A percentile compares a stretch with the other conserved stretches of the same genome.
Evolutionary conservation across 768 basidiomycete genomes (phyloP).

Genomic region (Tricholoma hemisulphureum): DNA sequence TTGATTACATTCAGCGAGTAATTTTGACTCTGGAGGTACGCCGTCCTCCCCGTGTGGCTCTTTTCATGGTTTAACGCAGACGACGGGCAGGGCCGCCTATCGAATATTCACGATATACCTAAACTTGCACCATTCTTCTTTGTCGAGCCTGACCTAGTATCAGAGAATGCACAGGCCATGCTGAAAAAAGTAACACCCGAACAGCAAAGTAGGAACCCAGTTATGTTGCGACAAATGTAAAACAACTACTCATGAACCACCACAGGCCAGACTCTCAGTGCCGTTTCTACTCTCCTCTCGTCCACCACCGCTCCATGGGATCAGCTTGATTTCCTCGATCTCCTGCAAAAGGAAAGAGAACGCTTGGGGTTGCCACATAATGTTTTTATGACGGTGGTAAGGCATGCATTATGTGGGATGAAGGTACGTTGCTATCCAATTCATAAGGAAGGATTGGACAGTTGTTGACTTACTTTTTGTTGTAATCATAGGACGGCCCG

Average conservation of each 20-base stretch:
- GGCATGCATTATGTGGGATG: slow-evolving; percentile 79
- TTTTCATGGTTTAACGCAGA: background rate
- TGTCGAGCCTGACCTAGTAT: slow-evolving; percentile 56
- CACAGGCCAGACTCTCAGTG: slow-evolving; percentile 33
- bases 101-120: slow-evolving; percentile 71
- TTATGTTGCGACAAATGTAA: background rate
- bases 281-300: slow-evolving; percentile 30
- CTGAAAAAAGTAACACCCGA: slow-evolving; percentile 37
- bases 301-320: slow-evolving; percentile 39
- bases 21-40: slow-evolving; percentile 60
- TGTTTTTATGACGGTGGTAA: slow-evolving; percentile 66
- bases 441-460: background rate
- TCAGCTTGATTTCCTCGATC: slow-evolving; percentile 29
- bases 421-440: slow-evolving; percentile 53
- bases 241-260: background rate
- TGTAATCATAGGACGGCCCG: slow-evolving; percentile 44
- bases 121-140: slow-evolving; percentile 76
- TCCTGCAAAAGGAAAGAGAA: slow-evolving; percentile 47
- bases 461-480: slow-evolving; percentile 1
- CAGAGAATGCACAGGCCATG: slow-evolving; percentile 57
- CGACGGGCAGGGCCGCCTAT: slow-evolving; percentile 57
- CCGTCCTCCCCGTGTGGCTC: background rate
- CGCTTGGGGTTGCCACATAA: slow-evolving; percentile 42
- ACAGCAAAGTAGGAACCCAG: slow-evolving; percentile 42
- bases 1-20: slow-evolving; percentile 62